These are phyloP conservation scores for Przewalskia tangutica DNA, from an alignment of 257 asterid species.

Conservation along the genomic window DNA sequence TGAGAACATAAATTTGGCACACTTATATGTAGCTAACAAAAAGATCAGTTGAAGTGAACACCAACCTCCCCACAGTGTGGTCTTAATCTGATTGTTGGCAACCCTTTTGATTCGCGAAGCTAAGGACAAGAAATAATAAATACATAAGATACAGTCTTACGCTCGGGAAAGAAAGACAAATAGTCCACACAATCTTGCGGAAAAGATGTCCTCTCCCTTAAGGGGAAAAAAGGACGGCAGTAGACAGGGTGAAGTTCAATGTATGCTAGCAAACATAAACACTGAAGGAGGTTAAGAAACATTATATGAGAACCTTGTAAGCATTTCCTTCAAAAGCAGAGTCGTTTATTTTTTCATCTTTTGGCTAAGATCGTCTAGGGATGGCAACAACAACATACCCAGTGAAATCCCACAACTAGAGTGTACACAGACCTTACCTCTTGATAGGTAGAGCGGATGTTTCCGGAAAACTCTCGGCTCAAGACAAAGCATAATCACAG, in stretches of 20 bases:
- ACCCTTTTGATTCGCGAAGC: conserved; percentile 93
- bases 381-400: no score
- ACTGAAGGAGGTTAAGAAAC: neutral
- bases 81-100: conserved; percentile 74
- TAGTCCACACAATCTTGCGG: neutral
- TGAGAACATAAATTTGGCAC: neutral
- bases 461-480: no score
- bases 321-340: neutral
- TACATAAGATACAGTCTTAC: neutral
- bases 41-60: conserved; percentile 18
- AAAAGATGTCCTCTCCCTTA: neutral
- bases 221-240: neutral
- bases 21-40: neutral
- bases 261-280: neutral
- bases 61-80: conserved; percentile 99
- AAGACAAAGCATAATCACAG: no score
- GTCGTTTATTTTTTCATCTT: neutral
- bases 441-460: no score
- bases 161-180: neutral
- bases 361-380: neutral
- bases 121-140: conserved; percentile 20
- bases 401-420: no score
- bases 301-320: neutral
- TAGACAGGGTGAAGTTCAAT: neutral
- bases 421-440: no score